These are phyloP conservation scores for Aureobasidium melanogenum DNA, from an alignment of 2,329 filamentous ascomycete genomes.

Conservation along the genomic window DNA sequence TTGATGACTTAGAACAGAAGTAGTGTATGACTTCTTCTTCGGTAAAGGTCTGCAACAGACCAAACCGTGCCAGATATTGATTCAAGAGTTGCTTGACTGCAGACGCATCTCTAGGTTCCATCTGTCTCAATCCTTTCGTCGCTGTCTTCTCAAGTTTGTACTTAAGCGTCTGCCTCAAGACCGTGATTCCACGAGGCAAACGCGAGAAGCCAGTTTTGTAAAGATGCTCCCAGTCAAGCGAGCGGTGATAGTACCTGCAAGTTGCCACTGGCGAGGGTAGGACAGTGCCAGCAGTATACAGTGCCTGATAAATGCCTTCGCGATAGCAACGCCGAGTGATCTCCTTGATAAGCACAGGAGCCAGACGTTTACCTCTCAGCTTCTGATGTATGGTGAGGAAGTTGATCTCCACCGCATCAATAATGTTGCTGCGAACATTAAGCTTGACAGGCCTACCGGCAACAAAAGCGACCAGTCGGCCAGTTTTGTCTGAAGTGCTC, in stretches of 20 bases:
- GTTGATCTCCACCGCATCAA: conserved; percentile 87
- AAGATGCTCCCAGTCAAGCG: conserved; percentile 91
- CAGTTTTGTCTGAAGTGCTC: conserved; percentile 48
- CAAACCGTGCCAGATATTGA: too few species aligned
- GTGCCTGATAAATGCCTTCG: conserved; percentile 79
- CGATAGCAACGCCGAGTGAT: conserved; percentile 87
- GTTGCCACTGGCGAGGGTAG: conserved; percentile 86
- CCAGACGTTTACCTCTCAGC: conserved; percentile 80
- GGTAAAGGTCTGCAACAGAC: too few species aligned
- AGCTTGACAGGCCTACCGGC: conserved; percentile 82
- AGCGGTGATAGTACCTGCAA: conserved; percentile 88
- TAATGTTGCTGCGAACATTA: conserved; percentile 63
- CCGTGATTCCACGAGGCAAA: conserved; percentile 68
- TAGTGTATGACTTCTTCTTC: too few species aligned
- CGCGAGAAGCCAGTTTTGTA: conserved; percentile 92
- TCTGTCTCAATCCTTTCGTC: too few species aligned
- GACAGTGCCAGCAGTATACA: conserved; percentile 88
- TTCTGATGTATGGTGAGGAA: conserved; percentile 98
- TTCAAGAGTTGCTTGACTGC: too few species aligned
- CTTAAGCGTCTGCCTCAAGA: not conserved
- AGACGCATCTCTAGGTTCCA: too few species aligned
- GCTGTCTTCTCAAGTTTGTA: not conserved
- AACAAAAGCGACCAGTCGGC: conserved; percentile 89
- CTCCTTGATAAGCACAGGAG: conserved; percentile 93
- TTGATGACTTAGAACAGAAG: too few species aligned